These are phyloP conservation scores for Boletus smithii DNA, from an alignment of 1,284 basidiomycete genomes.

Conservation along the genomic window DNA sequence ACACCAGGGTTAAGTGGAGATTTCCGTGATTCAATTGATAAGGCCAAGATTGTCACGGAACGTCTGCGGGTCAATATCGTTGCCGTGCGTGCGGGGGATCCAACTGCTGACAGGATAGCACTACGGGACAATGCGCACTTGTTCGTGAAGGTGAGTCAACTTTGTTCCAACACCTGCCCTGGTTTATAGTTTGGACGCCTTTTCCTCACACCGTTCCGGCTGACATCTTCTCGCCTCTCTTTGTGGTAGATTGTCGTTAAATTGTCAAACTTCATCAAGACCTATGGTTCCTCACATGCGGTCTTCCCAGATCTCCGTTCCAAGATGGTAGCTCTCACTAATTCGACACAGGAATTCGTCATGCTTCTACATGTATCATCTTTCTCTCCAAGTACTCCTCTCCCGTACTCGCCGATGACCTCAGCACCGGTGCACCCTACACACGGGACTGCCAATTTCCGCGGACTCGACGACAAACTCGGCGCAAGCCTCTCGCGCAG, in stretches of 20 bases:
- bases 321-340: constrained; percentile 69
- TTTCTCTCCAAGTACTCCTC: constrained; percentile 55
- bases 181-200: too few species aligned
- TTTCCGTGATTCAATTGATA: constrained; percentile 48
- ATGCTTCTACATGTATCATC: constrained; percentile 79
- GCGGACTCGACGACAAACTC: constrained; percentile 42
- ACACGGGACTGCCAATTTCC: constrained; percentile 9
- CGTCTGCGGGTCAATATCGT: constrained; percentile 53
- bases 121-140: constrained; percentile 68
- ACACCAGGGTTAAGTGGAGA: constrained; percentile 40
- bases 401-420: constrained; percentile 59
- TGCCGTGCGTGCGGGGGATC: constrained; percentile 48
- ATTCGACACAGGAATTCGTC: constrained; percentile 74
- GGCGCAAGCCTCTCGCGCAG: constrained; percentile 58
- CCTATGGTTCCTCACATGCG: constrained; percentile 49
- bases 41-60: constrained; percentile 56
- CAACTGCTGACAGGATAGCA: constrained; percentile 48
- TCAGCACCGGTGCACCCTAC: constrained; percentile 15
- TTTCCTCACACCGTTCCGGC: background rate
- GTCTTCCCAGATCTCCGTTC: constrained; percentile 58
- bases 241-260: constrained; percentile 68
- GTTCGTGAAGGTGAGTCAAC: constrained; percentile 62
- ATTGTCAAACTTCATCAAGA: constrained; percentile 64
- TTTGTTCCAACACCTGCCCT: too few species aligned
- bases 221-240: constrained; percentile 14